phyloP scores from a whole-genome alignment of 2,329 filamentous ascomycete genomes.

The Dactylellina sp. region DNA sequence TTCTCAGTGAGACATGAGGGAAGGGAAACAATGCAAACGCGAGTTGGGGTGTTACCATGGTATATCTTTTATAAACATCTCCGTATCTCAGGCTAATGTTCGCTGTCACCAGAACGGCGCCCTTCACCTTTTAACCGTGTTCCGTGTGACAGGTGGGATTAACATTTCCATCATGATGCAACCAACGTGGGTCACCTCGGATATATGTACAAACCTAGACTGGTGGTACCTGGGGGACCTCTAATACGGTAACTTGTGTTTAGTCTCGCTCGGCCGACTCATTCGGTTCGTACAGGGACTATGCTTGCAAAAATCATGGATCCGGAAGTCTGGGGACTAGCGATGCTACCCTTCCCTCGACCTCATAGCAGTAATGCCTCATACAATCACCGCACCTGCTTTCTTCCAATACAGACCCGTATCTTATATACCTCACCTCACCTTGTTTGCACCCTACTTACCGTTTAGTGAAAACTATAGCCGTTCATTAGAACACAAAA shows the following conservation, averaged over 20 bases:
- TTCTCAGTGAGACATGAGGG: conserved; percentile 52
- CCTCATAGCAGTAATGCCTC: too few species aligned
- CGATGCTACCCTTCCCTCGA: too few species aligned
- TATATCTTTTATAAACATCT: conserved; percentile 43
- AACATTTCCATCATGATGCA: conserved; percentile 32
- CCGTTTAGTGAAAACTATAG: too few species aligned
- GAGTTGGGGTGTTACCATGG: conserved; percentile 31
- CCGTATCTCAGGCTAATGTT: conserved; percentile 14
- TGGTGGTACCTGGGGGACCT: conserved; percentile 22
- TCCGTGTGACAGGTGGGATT: conserved; percentile 37
- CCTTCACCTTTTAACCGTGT: conserved; percentile 24
- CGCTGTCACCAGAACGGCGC: conserved; percentile 10
- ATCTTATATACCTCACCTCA: too few species aligned
- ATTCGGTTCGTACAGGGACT: conserved; percentile 25
- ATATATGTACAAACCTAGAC: conserved; percentile 39
- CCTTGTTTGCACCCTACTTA: too few species aligned
- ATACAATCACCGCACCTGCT: too few species aligned
- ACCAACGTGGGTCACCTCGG: conserved; percentile 35
- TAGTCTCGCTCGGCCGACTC: conserved; percentile 6
- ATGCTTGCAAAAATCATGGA: too few species aligned
- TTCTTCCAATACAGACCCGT: too few species aligned
- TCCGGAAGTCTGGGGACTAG: too few species aligned
- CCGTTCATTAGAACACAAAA: too few species aligned
- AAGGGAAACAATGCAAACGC: conserved; percentile 28
- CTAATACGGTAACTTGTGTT: conserved; percentile 6